Evolutionary conservation across 1,284 basidiomycete species (phyloP).

Genomic region (Pascua guehoae): DNA sequence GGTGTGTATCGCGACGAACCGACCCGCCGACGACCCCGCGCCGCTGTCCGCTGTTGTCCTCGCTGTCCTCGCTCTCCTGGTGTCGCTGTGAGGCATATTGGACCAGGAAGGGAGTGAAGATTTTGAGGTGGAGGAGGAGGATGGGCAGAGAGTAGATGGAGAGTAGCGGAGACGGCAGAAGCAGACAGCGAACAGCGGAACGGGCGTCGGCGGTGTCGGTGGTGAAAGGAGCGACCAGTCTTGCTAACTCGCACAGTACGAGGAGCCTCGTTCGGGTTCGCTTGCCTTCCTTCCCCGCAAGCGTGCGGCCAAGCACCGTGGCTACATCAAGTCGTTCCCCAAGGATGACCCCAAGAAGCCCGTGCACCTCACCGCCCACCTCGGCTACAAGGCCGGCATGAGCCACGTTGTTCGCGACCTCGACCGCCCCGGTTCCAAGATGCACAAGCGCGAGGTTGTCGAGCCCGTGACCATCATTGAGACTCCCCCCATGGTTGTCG

Average conservation of each 20-base stretch:
- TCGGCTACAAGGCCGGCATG: slow-evolving; percentile 99
- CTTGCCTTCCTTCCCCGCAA: slow-evolving; percentile 79
- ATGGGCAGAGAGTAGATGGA: not conserved
- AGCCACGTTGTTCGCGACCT: slow-evolving; percentile 99
- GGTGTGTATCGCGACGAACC: slow-evolving; percentile 20
- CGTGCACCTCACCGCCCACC: slow-evolving; percentile 94
- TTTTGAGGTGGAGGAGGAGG: not conserved
- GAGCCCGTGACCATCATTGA: slow-evolving; percentile 96
- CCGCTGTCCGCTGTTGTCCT: not conserved
- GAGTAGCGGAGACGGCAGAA: not conserved
- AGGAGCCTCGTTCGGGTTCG: slow-evolving; percentile 91
- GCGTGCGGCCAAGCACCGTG: slow-evolving; percentile 90
- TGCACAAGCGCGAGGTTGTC: slow-evolving; percentile 99
- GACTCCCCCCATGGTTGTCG: slow-evolving; percentile 94
- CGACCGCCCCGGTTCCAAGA: slow-evolving; percentile 98
- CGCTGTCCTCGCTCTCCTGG: not conserved
- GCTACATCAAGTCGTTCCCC: slow-evolving; percentile 98
- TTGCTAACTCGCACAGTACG: slow-evolving; percentile 60
- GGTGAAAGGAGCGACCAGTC: not conserved
- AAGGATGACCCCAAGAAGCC: slow-evolving; percentile 99
- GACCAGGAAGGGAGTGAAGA: not conserved
- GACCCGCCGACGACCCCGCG: not conserved
- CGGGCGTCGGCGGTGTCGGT: not conserved
- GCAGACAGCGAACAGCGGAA: not conserved
- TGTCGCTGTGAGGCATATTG: not conserved